phyloP scores from a whole-genome alignment of 768 basidiomycete genomes.

The Cantharellus anzutake region DNA sequence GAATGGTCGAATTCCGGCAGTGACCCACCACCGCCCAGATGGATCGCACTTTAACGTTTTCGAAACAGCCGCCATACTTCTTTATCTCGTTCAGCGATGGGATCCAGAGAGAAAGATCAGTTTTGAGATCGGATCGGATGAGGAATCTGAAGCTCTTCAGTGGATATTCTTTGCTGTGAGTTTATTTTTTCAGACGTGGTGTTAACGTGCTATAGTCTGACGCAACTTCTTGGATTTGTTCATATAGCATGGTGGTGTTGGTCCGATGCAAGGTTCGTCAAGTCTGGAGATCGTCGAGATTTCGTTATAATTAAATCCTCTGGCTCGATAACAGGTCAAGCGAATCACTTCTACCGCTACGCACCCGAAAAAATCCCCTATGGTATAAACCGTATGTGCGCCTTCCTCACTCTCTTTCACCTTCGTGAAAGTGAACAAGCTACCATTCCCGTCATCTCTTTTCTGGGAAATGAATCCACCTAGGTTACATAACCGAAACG shows the following conservation, averaged over 20 bases:
- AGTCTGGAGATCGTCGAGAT: constrained; percentile 10
- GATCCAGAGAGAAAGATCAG: constrained; percentile 29
- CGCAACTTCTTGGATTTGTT: constrained; percentile 35
- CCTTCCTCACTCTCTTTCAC: constrained; percentile 18
- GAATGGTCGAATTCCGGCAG: constrained; percentile 12
- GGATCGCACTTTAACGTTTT: constrained; percentile 8
- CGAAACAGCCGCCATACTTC: constrained; percentile 10
- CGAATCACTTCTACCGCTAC: constrained; percentile 48
- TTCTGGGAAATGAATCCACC: no score
- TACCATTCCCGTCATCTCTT: not conserved
- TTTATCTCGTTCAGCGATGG: constrained; percentile 7
- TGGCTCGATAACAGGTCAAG: constrained; percentile 16
- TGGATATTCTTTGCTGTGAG: constrained; percentile 45
- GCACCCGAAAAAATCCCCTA: constrained; percentile 38
- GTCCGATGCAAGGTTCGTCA: constrained; percentile 3
- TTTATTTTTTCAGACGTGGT: no score
- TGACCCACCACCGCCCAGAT: constrained; percentile 9
- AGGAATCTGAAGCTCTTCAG: not conserved
- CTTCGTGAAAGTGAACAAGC: constrained; percentile 30
- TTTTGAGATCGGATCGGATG: constrained; percentile 24
- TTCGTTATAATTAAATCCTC: constrained; percentile 10
- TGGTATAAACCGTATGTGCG: not conserved
- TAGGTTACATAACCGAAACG: constrained; percentile 61
- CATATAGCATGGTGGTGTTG: constrained; percentile 16
- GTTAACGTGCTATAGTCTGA: constrained; percentile 33